phyloP scores from a whole-genome alignment of 2,329 filamentous ascomycete genomes.

The Hypoxylon sp. region DNA sequence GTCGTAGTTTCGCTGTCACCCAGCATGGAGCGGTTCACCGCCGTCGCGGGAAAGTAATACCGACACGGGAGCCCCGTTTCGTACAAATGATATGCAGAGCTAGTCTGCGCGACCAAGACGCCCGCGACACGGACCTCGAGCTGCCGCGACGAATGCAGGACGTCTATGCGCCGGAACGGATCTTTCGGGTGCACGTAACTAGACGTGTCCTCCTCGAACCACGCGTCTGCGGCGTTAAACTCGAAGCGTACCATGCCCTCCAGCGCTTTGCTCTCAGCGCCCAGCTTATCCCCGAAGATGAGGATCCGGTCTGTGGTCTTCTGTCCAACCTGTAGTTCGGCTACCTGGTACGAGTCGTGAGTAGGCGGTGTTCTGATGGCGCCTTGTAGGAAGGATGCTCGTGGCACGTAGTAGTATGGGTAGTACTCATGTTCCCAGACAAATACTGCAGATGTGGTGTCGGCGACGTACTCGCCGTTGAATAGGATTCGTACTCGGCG shows the following conservation, averaged over 20 bases:
- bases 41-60: slow-evolving; percentile 71
- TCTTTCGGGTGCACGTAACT: slow-evolving; percentile 77
- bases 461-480: slow-evolving; percentile 52
- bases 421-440: slow-evolving; percentile 58
- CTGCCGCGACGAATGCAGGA: slow-evolving; percentile 68
- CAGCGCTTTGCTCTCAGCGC: slow-evolving; percentile 36
- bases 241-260: slow-evolving; percentile 47
- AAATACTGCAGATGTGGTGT: slow-evolving; percentile 54
- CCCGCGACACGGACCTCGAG: slow-evolving; percentile 61
- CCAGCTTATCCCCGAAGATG: slow-evolving; percentile 41
- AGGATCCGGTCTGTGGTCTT: slow-evolving; percentile 48
- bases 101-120: slow-evolving; percentile 63
- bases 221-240: slow-evolving; percentile 52
- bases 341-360: slow-evolving; percentile 42
- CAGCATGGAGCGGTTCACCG: slow-evolving; percentile 63
- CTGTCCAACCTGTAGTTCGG: slow-evolving; percentile 37
- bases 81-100: slow-evolving; percentile 67
- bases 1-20: slow-evolving; percentile 67
- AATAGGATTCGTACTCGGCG: slow-evolving; percentile 55
- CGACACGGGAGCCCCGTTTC: slow-evolving; percentile 73
- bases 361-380: slow-evolving; percentile 31
- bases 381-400: slow-evolving; percentile 12
- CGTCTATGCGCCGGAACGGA: slow-evolving; percentile 76
- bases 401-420: slow-evolving; percentile 56
- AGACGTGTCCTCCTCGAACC: slow-evolving; percentile 71